phyloP scores from a whole-genome alignment of 805 yeast species.

The Lipomyces orientalis region DNA sequence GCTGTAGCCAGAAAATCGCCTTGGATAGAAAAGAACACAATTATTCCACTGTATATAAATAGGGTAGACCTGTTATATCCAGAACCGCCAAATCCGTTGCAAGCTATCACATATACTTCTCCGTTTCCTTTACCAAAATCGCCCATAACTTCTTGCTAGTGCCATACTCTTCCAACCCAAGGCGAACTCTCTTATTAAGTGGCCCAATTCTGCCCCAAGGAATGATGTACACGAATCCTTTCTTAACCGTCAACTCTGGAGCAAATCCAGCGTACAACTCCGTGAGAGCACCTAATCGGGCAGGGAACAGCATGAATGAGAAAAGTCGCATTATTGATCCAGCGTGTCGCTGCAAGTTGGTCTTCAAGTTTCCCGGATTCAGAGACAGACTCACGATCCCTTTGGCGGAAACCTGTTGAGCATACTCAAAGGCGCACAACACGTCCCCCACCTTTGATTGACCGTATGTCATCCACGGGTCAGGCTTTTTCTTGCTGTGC shows the following conservation, averaged over 20 bases:
- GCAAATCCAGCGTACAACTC: conserved; percentile 17
- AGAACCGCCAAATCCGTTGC: too few species aligned
- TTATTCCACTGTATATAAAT: too few species aligned
- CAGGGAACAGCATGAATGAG: not conserved
- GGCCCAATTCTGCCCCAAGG: conserved; percentile 7
- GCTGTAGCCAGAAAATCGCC: too few species aligned
- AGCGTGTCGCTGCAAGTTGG: not conserved
- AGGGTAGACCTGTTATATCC: too few species aligned
- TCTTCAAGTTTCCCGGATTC: not conserved
- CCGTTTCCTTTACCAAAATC: conserved; percentile 5
- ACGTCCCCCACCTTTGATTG: conserved; percentile 52
- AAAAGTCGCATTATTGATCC: not conserved
- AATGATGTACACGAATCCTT: conserved; percentile 19
- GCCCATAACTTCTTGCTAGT: conserved; percentile 6
- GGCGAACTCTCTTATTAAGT: not conserved
- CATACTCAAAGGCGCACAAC: not conserved
- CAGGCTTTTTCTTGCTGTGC: conserved; percentile 11
- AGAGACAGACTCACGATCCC: conserved; percentile 17
- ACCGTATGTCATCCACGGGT: conserved; percentile 44
- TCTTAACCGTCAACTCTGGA: conserved; percentile 47
- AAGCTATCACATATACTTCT: not conserved
- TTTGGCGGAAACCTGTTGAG: not conserved
- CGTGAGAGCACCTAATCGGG: conserved; percentile 44
- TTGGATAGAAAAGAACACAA: too few species aligned
- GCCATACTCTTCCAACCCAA: not conserved